Evolutionary conservation across 148 eudicot species (phyloP).

Genomic region (Chenopodium suecicum): DNA sequence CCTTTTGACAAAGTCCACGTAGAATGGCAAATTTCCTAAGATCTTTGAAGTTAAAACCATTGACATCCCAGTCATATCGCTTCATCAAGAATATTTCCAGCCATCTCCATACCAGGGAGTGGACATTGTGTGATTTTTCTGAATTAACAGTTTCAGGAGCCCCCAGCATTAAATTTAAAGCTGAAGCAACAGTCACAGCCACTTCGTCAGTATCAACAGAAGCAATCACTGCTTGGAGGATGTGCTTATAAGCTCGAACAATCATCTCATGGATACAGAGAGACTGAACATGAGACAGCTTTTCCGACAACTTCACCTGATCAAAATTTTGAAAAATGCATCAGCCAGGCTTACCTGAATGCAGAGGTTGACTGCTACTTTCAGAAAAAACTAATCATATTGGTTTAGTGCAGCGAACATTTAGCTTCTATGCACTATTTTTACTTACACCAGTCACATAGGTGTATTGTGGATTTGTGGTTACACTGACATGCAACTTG

Average conservation of each 20-base stretch:
- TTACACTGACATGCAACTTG: neutral
- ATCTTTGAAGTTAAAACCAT: conserved; percentile 68
- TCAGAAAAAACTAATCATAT: neutral
- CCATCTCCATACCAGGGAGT: conserved; percentile 79
- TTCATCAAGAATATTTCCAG: conserved; percentile 73
- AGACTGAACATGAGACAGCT: conserved; percentile 97
- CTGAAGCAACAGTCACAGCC: conserved; percentile 75
- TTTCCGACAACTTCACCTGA: conserved; percentile 96
- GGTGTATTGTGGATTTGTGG: neutral
- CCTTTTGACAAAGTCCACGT: conserved; percentile 98
- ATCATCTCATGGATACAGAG: conserved; percentile 99
- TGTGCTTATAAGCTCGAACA: conserved; percentile 97
- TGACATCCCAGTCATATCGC: conserved; percentile 89
- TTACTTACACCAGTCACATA: neutral
- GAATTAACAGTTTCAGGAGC: conserved; percentile 45
- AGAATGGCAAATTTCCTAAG: conserved; percentile 90
- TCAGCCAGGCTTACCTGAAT: neutral
- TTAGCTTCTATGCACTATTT: neutral
- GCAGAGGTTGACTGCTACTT: neutral
- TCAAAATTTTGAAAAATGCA: conserved; percentile 22
- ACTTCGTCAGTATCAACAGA: conserved; percentile 59
- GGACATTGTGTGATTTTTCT: conserved; percentile 42
- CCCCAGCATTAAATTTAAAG: conserved; percentile 91
- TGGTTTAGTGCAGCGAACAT: neutral
- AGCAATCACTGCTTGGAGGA: conserved; percentile 94